Evolutionary conservation across 352 stramenopile genomes (phyloP).

Genomic region (Pythium brachiatum): DNA sequence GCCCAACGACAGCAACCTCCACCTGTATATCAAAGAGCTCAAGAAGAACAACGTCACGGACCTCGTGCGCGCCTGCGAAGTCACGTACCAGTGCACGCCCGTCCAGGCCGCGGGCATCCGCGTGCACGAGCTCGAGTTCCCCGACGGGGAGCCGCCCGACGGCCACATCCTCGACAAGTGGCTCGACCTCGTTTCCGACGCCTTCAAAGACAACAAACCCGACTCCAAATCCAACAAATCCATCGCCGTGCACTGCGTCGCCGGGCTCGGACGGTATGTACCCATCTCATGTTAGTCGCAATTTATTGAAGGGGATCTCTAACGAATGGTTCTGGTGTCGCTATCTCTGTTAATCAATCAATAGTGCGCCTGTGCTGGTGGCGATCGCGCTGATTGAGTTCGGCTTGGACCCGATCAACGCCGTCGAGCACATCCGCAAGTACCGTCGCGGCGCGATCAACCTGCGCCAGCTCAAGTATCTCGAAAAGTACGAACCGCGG

Average conservation of each 20-base stretch:
- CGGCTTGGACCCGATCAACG: constrained; percentile 94
- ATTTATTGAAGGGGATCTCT: too few relatives aligned
- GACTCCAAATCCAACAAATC: constrained; percentile 75
- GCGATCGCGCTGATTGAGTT: constrained; percentile 98
- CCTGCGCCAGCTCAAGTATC: constrained; percentile 96
- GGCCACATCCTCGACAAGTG: constrained; percentile 92
- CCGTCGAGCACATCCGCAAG: constrained; percentile 96
- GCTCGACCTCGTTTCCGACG: constrained; percentile 94
- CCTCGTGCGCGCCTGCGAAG: constrained; percentile 95
- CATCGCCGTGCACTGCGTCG: constrained; percentile 98
- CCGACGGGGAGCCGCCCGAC: constrained; percentile 93
- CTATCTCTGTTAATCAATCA: neutral
- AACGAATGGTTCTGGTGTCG: too few relatives aligned
- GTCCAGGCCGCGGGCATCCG: constrained; percentile 93
- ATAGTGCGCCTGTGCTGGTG: constrained; percentile 94
- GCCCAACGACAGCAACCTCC: constrained; percentile 94
- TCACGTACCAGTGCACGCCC: constrained; percentile 90
- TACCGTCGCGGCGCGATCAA: constrained; percentile 96
- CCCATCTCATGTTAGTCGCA: constrained; percentile 1
- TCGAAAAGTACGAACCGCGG: constrained; percentile 93
- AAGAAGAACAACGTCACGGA: constrained; percentile 95
- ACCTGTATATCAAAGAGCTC: constrained; percentile 97
- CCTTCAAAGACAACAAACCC: constrained; percentile 88
- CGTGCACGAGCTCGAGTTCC: constrained; percentile 95
- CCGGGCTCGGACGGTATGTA: constrained; percentile 90